Base-by-base conservation (phyloP, 352 stramenopile species). In the Globisporangium cylindrosporum region DNA sequence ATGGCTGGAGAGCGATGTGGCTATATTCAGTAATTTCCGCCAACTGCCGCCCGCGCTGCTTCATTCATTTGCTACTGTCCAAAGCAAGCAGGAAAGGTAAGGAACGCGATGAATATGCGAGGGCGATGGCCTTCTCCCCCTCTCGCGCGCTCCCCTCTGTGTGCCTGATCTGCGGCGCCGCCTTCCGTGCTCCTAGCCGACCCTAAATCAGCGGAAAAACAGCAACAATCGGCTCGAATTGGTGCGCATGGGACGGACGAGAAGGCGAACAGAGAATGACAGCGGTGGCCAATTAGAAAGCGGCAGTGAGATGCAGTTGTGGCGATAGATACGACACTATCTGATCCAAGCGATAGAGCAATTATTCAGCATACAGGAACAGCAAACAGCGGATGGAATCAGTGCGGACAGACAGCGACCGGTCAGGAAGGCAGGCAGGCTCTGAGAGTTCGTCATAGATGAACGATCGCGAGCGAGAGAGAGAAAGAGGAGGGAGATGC, bases 1-100 rank as follows among this genome's bases (percentile, higher is more conserved):
- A 86, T 89, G 83, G 80, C 78, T 87, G 81, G 76, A 79, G 71
- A 69, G 69, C 63, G 68, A 72, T 69, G 72, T 67, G 75, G 67
- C 72, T 64, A 72, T 60, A 55, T 65, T 71, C 59, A 34, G 70
- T 83, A 80, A 84, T 81, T 82, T 76, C 55, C 25, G 54, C 27
- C 34, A 71, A 70, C 51, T 74, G 70, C 64, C 66, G 41, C 51
- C 27, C 64, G 62, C 55, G 38, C 59, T 61, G 34, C 67, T 74
- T 70, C 55, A 71, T 78, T 80, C 78, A 90, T 88, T 91, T 87
- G 80, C 81, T 91, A 90, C 84, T 91, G 84, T 92, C 84, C 84
- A 91, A 92, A 92, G 84, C 84, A 90, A 92, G 64, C 64, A 80
- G 84, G 82, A 83, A 91, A 91, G 77, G 75, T 81, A 66, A 92